Evolutionary conservation across 192 early-diverging fungal genomes (phyloP), one percentile per base, ranked within the genome.

Genomic region (Kappamyces sp.): DNA sequence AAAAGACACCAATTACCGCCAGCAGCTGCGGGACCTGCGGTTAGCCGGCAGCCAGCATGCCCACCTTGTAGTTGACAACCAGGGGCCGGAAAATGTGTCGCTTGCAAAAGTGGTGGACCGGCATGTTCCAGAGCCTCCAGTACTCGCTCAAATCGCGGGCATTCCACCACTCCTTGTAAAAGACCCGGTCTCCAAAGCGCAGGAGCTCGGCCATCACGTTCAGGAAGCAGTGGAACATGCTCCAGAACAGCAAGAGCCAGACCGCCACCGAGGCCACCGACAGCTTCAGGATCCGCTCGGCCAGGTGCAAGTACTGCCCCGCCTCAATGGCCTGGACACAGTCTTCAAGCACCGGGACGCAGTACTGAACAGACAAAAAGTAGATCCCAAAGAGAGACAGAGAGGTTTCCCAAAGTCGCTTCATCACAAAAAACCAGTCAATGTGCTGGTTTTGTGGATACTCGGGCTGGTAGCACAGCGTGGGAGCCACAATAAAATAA

Each of bases 231-330:
- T 94, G 91, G 72, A 94, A 94, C 8, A 90, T 67, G 11, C 83
- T 76, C 43, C 89, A 92, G 66, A 94, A 94, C 67, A 89, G 87
- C n/a, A 91, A 62, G n/a, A 94, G 73, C 91, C 91, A 94, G 45
- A 94, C 81, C 0, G 80, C 72, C 0, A 90, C 86, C 57, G 79
- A 82, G 30, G 81, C 79, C 5, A 83, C 60, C 22, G 83, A 86
- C 63, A 93, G 75, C 64, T 91, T 91, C n/a, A 93, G 77, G n/a
- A 91, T 77, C 35, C 91, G 81, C 71, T 93, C 91, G 1, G 85
- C 69, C 49, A 91, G 78, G 52, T 71, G 73, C 15, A 83, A 74
- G 8, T 77, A 77, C 29, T 88, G 71, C 37, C 76, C 64, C 45
- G 85, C 67, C 54, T 91, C 88, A 22, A 91, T 70, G 12, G 88